Evolutionary conservation across 2,329 filamentous ascomycete genomes (phyloP).

Genomic region (Ciborinia camelliae): DNA sequence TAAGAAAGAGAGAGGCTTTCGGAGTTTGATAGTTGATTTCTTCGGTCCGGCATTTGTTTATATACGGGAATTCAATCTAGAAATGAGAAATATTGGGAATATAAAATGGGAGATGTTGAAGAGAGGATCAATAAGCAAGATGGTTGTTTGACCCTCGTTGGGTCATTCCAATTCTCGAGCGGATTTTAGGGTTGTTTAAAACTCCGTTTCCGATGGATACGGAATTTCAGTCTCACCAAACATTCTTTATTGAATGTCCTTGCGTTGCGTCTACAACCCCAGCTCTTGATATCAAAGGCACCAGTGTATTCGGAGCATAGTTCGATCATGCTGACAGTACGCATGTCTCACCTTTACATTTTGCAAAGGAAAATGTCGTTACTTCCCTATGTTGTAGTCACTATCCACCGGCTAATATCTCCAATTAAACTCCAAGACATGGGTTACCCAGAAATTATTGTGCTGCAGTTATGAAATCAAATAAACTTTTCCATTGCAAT

Average conservation of each 20-base stretch:
- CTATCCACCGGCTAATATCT: too few relatives aligned
- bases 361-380: too few relatives aligned
- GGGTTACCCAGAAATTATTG: background rate
- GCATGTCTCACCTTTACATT: too few relatives aligned
- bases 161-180: background rate
- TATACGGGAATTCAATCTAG: background rate
- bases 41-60: background rate
- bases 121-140: background rate
- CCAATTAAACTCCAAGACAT: too few relatives aligned
- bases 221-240: background rate
- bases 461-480: background rate
- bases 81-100: background rate
- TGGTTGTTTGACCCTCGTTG: too few relatives aligned
- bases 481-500: constrained; percentile 1
- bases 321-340: background rate
- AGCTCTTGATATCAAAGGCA: background rate
- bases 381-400: too few relatives aligned
- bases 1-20: background rate
- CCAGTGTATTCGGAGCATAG: background rate
- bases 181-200: background rate
- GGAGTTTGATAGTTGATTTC: background rate
- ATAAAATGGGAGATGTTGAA: background rate
- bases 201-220: background rate
- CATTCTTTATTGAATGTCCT: background rate
- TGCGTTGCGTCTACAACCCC: too few relatives aligned